A percentile compares a stretch with the other conserved stretches of the same genome.
Evolutionary conservation across 1,284 basidiomycete species (phyloP).

Genomic region (Ustilago curta): DNA sequence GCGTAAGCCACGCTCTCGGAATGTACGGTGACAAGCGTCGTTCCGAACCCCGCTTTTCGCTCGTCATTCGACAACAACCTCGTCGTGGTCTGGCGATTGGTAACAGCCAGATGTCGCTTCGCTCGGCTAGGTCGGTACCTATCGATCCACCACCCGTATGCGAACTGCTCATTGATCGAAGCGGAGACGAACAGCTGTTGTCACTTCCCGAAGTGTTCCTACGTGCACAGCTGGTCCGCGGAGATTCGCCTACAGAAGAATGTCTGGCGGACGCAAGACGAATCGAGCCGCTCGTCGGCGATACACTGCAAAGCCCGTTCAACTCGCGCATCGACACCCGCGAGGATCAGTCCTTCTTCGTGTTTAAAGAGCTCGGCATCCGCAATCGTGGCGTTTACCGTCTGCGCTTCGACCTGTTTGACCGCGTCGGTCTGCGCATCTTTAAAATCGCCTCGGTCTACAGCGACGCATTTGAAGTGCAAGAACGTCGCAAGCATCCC

Average conservation of each 20-base stretch:
- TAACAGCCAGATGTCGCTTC: slow-evolving; percentile 52
- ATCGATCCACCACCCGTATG: slow-evolving; percentile 52
- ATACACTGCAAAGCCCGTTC: slow-evolving; percentile 42
- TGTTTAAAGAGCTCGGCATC: slow-evolving; percentile 59
- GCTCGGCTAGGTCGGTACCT: slow-evolving; percentile 44
- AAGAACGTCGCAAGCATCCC: slow-evolving; percentile 42
- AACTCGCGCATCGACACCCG: slow-evolving; percentile 48
- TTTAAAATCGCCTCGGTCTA: slow-evolving; percentile 42
- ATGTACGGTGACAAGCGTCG: slow-evolving; percentile 31
- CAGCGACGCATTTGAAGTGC: slow-evolving; percentile 48
- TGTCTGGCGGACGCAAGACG: slow-evolving; percentile 32
- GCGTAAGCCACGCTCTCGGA: slow-evolving; percentile 30
- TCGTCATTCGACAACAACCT: slow-evolving; percentile 52
- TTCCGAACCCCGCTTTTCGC: slow-evolving; percentile 38
- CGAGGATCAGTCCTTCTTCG: slow-evolving; percentile 54
- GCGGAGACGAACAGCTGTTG: slow-evolving; percentile 47
- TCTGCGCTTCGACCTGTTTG: slow-evolving; percentile 54
- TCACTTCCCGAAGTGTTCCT: slow-evolving; percentile 49
- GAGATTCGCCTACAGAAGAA: slow-evolving; percentile 31
- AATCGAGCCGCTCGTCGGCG: slow-evolving; percentile 40
- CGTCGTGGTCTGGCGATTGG: slow-evolving; percentile 45
- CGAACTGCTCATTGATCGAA: slow-evolving; percentile 48
- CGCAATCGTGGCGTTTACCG: slow-evolving; percentile 48
- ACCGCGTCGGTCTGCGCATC: slow-evolving; percentile 34
- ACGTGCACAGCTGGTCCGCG: slow-evolving; percentile 36